Conservation (phyloP, 495 filamentous ascomycete genomes). For the Terfezia claveryi region DNA sequence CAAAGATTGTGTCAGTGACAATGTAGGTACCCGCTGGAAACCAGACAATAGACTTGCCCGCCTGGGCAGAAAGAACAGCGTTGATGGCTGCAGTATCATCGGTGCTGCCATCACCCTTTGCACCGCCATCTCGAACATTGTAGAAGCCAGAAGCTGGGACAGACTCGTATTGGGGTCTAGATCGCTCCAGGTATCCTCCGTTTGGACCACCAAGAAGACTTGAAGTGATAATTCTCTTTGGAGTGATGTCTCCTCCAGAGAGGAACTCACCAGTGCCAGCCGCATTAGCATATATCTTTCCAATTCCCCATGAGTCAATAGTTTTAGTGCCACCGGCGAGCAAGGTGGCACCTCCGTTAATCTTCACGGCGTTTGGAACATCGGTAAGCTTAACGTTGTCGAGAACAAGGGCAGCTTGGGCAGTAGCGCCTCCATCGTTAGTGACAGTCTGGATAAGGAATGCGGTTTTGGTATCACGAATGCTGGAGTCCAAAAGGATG, state of each 20-base stretch:
- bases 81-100: slow-evolving; percentile 57
- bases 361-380: slow-evolving; percentile 29
- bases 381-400: slow-evolving; percentile 63
- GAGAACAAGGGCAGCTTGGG: slow-evolving; percentile 33
- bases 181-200: slow-evolving; percentile 36
- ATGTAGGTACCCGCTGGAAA: slow-evolving; percentile 85
- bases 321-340: slow-evolving; percentile 44
- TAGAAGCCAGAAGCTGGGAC: slow-evolving; percentile 37
- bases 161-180: slow-evolving; percentile 52
- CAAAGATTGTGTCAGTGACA: slow-evolving; percentile 58
- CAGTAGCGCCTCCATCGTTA: slow-evolving; percentile 7
- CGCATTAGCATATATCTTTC: slow-evolving; percentile 36
- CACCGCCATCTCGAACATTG: slow-evolving; percentile 54
- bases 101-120: slow-evolving; percentile 51
- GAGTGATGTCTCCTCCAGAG: slow-evolving; percentile 19
- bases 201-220: slow-evolving; percentile 27
- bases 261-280: slow-evolving; percentile 7
- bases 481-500: slow-evolving; percentile 54
- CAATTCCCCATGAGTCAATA: slow-evolving; percentile 53
- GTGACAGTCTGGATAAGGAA: slow-evolving; percentile 44
- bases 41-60: slow-evolving; percentile 50
- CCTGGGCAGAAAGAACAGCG: slow-evolving; percentile 31
- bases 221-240: slow-evolving; percentile 28
- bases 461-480: slow-evolving; percentile 38
- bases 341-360: slow-evolving; percentile 38